phyloP scores from a whole-genome alignment of 1,139 yeast species.

The Lodderomyces margitis region DNA sequence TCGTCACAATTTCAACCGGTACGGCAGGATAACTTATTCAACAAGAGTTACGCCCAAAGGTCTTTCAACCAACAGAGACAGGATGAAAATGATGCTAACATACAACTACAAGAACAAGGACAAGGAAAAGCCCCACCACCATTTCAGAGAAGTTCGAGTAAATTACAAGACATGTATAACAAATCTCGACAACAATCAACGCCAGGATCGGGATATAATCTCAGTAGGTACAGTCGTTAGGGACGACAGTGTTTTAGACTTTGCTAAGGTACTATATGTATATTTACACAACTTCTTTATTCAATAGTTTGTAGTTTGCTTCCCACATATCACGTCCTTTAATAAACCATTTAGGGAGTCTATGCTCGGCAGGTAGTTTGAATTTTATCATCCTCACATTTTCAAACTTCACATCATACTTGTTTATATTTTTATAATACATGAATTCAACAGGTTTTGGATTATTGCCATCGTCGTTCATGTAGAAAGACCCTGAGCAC shows the following conservation, averaged over 20 bases:
- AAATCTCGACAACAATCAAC: constrained; percentile 43
- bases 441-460: constrained; percentile 30
- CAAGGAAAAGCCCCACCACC: constrained; percentile 12
- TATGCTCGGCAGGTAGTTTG: constrained; percentile 57
- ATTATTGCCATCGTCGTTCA: constrained; percentile 7
- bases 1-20: constrained; percentile 29
- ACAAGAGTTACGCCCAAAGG: constrained; percentile 22
- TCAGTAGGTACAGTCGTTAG: constrained; percentile 9
- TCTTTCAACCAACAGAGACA: constrained; percentile 12
- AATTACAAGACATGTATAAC: constrained; percentile 44
- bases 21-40: constrained; percentile 21
- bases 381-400: constrained; percentile 43
- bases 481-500: neutral
- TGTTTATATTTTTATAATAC: constrained; percentile 38
- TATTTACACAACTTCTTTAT: constrained; percentile 8
- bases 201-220: constrained; percentile 36
- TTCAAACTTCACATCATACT: constrained; percentile 30
- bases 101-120: neutral
- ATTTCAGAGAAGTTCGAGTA: constrained; percentile 35
- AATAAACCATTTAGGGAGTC: constrained; percentile 71
- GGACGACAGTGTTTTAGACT: neutral
- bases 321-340: constrained; percentile 67
- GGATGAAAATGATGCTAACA: constrained; percentile 4
- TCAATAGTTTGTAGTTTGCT: constrained; percentile 17
- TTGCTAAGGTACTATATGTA: too few species aligned